These are phyloP conservation scores for Nakazawaea ernobii DNA, from an alignment of 805 yeast genomes.

Conservation along the genomic window DNA sequence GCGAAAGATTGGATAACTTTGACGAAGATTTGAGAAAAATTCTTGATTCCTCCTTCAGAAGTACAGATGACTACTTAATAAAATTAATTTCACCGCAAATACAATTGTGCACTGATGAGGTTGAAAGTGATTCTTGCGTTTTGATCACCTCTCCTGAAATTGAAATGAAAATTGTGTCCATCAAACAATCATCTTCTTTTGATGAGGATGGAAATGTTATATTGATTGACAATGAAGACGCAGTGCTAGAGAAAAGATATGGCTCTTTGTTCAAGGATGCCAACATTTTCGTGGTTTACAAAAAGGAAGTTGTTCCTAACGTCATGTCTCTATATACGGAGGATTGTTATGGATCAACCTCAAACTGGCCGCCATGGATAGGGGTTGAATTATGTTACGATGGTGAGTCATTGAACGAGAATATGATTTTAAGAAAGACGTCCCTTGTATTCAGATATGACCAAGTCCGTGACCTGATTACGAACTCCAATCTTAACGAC, in stretches of 20 bases:
- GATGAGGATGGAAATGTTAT: slow-evolving; percentile 27
- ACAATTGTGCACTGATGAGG: slow-evolving; percentile 51
- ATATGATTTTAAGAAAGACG: slow-evolving; percentile 57
- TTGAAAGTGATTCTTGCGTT: slow-evolving; percentile 49
- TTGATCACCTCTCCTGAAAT: slow-evolving; percentile 71
- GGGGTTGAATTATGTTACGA: slow-evolving; percentile 66
- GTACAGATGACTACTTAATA: slow-evolving; percentile 54
- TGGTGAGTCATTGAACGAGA: slow-evolving; percentile 37
- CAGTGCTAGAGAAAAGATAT: slow-evolving; percentile 51
- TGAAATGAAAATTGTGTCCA: slow-evolving; percentile 61
- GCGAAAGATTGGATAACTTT: slow-evolving; percentile 39
- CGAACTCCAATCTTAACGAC: slow-evolving; percentile 15
- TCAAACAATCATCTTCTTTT: slow-evolving; percentile 38
- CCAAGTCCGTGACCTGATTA: slow-evolving; percentile 36
- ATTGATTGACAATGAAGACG: slow-evolving; percentile 12
- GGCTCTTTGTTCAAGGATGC: slow-evolving; percentile 69
- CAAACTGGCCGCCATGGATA: slow-evolving; percentile 87
- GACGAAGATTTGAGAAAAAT: slow-evolving; percentile 44
- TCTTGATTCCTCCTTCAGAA: slow-evolving; percentile 29
- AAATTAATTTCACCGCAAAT: slow-evolving; percentile 78
- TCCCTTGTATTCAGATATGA: slow-evolving; percentile 59
- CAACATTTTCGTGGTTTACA: slow-evolving; percentile 61
- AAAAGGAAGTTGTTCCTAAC: slow-evolving; percentile 36
- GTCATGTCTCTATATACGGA: slow-evolving; percentile 36
- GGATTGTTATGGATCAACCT: slow-evolving; percentile 54